phyloP scores from a whole-genome alignment of 2,329 filamentous ascomycete genomes.

The Akanthomyces muscarius region DNA sequence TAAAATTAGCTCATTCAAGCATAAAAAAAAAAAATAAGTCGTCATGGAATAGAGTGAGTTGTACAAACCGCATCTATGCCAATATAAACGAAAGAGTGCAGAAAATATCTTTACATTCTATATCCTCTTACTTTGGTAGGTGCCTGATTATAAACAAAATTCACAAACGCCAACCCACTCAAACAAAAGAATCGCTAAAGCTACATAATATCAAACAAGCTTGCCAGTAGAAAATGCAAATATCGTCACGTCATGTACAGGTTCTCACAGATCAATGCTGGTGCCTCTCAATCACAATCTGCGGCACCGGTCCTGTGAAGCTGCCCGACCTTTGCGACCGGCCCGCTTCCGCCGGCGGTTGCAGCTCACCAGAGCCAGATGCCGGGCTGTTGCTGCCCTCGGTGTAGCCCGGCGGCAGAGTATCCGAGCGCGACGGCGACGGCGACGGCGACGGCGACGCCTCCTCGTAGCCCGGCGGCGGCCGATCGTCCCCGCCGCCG shows the following conservation, averaged over 20 bases:
- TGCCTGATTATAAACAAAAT: background rate
- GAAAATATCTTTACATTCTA: background rate
- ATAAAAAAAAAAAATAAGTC: too few species aligned
- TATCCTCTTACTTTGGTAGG: background rate
- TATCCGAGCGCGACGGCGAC: conserved; percentile 24
- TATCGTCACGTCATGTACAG: conserved; percentile 2
- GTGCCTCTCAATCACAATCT: conserved; percentile 21
- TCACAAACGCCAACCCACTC: background rate
- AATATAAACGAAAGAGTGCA: too few species aligned
- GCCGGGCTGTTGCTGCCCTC: conserved; percentile 24
- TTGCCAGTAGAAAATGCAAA: background rate
- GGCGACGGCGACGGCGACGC: conserved; percentile 27
- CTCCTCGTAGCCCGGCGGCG: conserved; percentile 54
- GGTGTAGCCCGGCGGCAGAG: conserved; percentile 51
- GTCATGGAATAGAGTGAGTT: too few species aligned
- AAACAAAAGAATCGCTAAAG: conserved; percentile 1
- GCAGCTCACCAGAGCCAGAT: background rate
- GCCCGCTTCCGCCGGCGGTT: background rate
- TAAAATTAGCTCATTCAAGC: too few species aligned
- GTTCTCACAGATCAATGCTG: background rate
- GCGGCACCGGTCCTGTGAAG: background rate
- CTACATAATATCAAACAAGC: background rate
- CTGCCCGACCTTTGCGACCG: background rate
- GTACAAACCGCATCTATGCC: too few species aligned
- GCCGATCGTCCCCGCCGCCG: conserved; percentile 35